Evolutionary conservation across 2,329 filamentous ascomycete genomes (phyloP), one percentile per base, ranked within the genome.

Genomic region (Escovopsis weberi): DNA sequence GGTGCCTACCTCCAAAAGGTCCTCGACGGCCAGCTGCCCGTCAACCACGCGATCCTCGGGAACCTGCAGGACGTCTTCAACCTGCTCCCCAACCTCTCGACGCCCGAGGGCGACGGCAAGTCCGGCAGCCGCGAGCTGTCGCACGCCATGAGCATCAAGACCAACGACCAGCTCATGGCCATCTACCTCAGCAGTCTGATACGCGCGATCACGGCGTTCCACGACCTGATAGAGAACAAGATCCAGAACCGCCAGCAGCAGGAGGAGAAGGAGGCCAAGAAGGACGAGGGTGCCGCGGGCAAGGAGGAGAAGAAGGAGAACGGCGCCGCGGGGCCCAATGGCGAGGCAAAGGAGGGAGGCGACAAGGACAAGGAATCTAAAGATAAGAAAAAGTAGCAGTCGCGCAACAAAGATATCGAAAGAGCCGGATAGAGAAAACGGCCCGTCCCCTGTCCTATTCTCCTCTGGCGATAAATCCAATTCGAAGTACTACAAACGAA

Each of bases 41-140:
- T 96, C 58, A 98, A 98, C 68, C 91, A 98, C 60, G 86, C 87
- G 44, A 96, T 98, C 48, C 76, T 98, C 26, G 91, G 89, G 51
- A 94, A 95, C 59, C 80, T 98, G n/a, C 91, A 98, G 68, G 91
- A 98, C 58, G 86, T 96, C 48, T 98, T 98, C 74, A 98, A 98
- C 66, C 80, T 98, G 37, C 78, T 98, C 23, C 91, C 91, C 39
- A 98, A 98, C 65, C 75, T 98, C 41, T 88, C 85, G 9, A 93
- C 87, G 33, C 85, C 89, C 28, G 77, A 84, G 43, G 70, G 72
- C 37, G 79, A 80, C 36, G 72, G 69, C 48, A 74, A 80, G 54
- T 58, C 65, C 30, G 65, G 81, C 53, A 86, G 87, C 54, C 81
- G 82, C 57, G 91, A 96, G 62, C 72, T 98, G 42, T 82, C 87